Base-by-base conservation (phyloP, 495 filamentous ascomycete genomes). In the Penicillium roqueforti region DNA sequence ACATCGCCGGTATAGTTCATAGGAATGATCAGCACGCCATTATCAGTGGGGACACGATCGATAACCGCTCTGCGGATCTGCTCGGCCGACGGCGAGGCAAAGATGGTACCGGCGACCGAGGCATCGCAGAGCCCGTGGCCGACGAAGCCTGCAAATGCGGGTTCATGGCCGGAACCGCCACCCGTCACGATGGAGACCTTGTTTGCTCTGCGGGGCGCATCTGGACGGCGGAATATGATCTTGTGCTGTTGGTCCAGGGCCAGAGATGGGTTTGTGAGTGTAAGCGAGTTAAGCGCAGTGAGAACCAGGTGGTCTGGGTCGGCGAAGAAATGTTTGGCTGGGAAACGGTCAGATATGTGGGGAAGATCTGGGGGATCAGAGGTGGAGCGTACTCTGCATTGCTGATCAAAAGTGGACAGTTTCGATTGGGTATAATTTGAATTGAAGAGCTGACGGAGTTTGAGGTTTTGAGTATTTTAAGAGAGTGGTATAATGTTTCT, bases 101-200 rank as follows among this genome's bases (percentile, higher is more conserved):
- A 98, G 67, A 98, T 95, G 1, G 90, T 91, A 1, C 93, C 93
- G 0, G 92, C 89, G 9, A 95, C 92, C 1, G 88, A 86, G 44
- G 87, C 92, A 46, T 84, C 85, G 19, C 97, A 82, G n/a, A 96
- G 68, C 45, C 92, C 93, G 29, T 74, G 70, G 20, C 84, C 84
- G 14, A 86, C 83, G 52, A 79, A 87, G 54, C 78, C 85, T 2
- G 88, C 83, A 65, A 96, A 97, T 52, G 86, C 87, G 28, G 93
- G 93, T 65, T 98, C 93, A 61, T 98, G 93, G 58, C 93, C 93
- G 20, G 86, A 87, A 28, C 93, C 93, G 52, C 93, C 93, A 59
- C 93, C 93, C 16, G 87, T 91, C 54, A 98, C 78, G 63, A 97
- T 77, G 31, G 88, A 87, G 44, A 96, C 91, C 48, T 85, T 84